Base-by-base conservation (phyloP, 257 asterid species). In the Salvia miltiorrhiza region DNA sequence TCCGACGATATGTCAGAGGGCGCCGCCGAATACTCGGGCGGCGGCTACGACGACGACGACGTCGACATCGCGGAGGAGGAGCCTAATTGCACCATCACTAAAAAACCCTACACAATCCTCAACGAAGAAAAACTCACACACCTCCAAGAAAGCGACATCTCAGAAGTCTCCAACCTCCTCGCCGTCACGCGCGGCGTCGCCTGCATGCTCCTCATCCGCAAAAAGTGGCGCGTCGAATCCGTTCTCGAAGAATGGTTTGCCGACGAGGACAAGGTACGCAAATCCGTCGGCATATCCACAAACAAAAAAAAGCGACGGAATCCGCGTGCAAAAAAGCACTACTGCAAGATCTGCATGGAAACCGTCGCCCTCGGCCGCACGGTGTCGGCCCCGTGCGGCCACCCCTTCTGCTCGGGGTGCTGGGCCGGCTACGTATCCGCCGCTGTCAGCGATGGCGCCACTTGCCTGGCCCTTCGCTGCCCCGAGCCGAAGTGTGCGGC, bases 211-310 rank as follows among this genome's bases (percentile, higher is more conserved):
- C 48, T 79, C 21, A 39, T 35, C 26, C 65, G 28, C 4, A 35
- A 68, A 32, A 69, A 47, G 4, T 81, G 94, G 94, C 64, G 54
- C 23, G 78, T 69, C 7, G 44, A 33, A 66, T 28, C 52, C 30
- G 74, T 79, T 4, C 70, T 74, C 69, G 88, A 87, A 5, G 77
- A 67, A 10, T 85, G 88, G 91, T 79, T 83, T 8, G 54, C 82
- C 16, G 81, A 72, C 30, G 85, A 73, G 54, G 74, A 52, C 9
- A 64, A 28, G n/a, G 59, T 67, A 24, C 72, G 76, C 13, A 19
- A 30, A 44, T 39, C 78, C 16, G 71, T 68, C 17, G 85, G 84
- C 4, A 30, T 69, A 44, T 10, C 37, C 40, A 5, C 17, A 9
- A 4, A 16, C 17, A 40, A 33, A 33, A 9, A 41, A n/a, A 56